Conservation (phyloP, 202 grass and related monocot genomes). For the Cymbopogon flexuosus region DNA sequence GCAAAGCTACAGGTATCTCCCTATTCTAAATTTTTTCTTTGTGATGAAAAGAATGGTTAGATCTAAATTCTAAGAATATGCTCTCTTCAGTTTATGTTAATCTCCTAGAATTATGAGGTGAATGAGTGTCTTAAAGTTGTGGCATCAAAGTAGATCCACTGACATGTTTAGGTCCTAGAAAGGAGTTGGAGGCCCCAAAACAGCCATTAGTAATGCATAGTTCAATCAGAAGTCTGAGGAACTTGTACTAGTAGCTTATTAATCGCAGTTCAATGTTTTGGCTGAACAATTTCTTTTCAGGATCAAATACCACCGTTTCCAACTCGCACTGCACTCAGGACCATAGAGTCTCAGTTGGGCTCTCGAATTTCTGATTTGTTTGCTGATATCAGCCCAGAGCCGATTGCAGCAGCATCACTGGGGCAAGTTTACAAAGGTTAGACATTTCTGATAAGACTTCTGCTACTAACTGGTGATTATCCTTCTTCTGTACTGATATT, state of each 20-base stretch:
- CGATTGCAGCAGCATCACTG: slow-evolving; percentile 83
- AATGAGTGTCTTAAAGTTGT: not conserved
- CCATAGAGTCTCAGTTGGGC: slow-evolving; percentile 78
- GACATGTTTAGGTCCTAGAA: not conserved
- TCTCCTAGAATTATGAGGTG: not conserved
- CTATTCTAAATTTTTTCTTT: slow-evolving; percentile 6
- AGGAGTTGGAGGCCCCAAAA: not conserved
- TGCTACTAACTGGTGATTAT: slow-evolving; percentile 1
- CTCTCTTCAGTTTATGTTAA: not conserved
- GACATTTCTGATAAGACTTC: slow-evolving; percentile 16
- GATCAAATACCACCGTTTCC: slow-evolving; percentile 98
- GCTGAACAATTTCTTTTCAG: slow-evolving; percentile 38
- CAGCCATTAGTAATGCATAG: not conserved
- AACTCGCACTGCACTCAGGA: slow-evolving; percentile 64
- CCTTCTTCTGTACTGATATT: slow-evolving; percentile 10
- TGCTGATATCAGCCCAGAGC: slow-evolving; percentile 75
- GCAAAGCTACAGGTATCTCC: slow-evolving; percentile 66
- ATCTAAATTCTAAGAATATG: not conserved
- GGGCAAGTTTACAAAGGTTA: slow-evolving; percentile 99
- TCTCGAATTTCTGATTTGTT: slow-evolving; percentile 74
- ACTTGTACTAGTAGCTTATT: not conserved
- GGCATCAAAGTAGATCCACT: not conserved
- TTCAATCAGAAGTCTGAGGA: not conserved
- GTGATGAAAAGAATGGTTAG: not conserved
- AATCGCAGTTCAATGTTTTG: slow-evolving; percentile 1